Evolutionary conservation across 805 yeast genomes (phyloP).

Genomic region (Metschnikowia dekortorum): DNA sequence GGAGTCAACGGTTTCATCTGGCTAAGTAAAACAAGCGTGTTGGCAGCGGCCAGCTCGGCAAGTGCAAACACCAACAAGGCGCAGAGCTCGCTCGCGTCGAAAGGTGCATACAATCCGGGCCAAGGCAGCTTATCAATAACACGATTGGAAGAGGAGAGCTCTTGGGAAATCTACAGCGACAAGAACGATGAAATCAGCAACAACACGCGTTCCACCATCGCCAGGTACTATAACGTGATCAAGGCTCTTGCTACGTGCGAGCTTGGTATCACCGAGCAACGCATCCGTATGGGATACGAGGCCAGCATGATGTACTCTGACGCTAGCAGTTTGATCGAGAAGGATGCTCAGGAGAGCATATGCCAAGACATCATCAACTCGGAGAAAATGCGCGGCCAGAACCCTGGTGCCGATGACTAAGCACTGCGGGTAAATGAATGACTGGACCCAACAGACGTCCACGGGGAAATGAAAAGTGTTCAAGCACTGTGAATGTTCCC

Average conservation of each 20-base stretch:
- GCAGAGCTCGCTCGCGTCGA: constrained; percentile 37
- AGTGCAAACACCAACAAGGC: constrained; percentile 26
- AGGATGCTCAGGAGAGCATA: constrained; percentile 65
- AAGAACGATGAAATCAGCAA: constrained; percentile 69
- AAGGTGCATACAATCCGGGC: constrained; percentile 48
- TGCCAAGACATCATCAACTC: constrained; percentile 68
- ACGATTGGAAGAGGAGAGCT: constrained; percentile 84
- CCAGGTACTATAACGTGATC: constrained; percentile 81
- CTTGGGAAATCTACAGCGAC: constrained; percentile 94
- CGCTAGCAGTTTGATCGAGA: constrained; percentile 49
- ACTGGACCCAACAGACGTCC: too few relatives aligned
- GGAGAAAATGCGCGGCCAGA: constrained; percentile 69
- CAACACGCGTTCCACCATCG: constrained; percentile 63
- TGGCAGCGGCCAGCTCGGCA: constrained; percentile 17
- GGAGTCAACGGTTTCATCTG: constrained; percentile 96
- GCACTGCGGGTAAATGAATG: too few relatives aligned
- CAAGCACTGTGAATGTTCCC: too few relatives aligned
- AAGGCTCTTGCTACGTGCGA: constrained; percentile 79
- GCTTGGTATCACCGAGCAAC: constrained; percentile 77
- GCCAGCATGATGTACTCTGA: constrained; percentile 73
- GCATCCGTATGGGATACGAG: constrained; percentile 81
- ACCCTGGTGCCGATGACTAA: background rate
- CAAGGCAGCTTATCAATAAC: constrained; percentile 68
- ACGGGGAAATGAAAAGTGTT: too few relatives aligned
- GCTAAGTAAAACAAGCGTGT: constrained; percentile 64